Conservation (phyloP, 2,329 filamentous ascomycete genomes). For the Epichloe glyceriae region DNA sequence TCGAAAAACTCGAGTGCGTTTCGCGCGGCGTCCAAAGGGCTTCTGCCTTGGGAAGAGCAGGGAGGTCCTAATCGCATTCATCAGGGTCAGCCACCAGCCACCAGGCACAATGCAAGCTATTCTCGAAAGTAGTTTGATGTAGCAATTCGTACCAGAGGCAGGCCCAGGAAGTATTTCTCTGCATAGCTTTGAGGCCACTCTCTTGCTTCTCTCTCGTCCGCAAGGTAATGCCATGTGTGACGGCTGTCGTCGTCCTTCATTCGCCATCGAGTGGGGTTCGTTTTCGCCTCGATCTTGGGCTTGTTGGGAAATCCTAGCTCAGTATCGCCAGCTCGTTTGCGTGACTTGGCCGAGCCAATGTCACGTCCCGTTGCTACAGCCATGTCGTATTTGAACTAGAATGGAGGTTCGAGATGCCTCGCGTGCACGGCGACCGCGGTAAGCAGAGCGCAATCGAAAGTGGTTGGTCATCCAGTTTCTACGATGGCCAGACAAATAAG, state of each 20-base stretch:
- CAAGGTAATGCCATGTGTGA: conserved; percentile 90
- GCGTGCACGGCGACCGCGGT: neutral
- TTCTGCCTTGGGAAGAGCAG: conserved; percentile 54
- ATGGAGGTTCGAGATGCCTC: neutral
- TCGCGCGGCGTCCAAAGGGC: conserved; percentile 61
- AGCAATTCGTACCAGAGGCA: conserved; percentile 51
- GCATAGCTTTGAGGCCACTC: conserved; percentile 76
- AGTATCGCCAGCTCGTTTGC: conserved; percentile 31
- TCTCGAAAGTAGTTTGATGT: neutral
- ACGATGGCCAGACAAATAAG: neutral
- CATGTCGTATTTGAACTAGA: conserved; percentile 11
- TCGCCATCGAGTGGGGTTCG: conserved; percentile 75
- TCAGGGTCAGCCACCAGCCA: conserved; percentile 1
- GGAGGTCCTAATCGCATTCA: conserved; percentile 46
- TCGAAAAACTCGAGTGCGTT: conserved; percentile 87
- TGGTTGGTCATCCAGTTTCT: neutral
- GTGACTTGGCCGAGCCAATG: conserved; percentile 19
- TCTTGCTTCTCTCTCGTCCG: conserved; percentile 54
- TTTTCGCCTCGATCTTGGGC: conserved; percentile 42
- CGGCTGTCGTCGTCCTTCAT: conserved; percentile 69
- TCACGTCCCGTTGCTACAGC: conserved; percentile 17
- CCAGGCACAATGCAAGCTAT: neutral
- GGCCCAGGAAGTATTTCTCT: conserved; percentile 79
- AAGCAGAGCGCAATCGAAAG: neutral
- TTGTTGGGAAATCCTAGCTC: conserved; percentile 29